Evolutionary conservation across 768 basidiomycete species (phyloP).

Genomic region (Lyophyllum decastes): DNA sequence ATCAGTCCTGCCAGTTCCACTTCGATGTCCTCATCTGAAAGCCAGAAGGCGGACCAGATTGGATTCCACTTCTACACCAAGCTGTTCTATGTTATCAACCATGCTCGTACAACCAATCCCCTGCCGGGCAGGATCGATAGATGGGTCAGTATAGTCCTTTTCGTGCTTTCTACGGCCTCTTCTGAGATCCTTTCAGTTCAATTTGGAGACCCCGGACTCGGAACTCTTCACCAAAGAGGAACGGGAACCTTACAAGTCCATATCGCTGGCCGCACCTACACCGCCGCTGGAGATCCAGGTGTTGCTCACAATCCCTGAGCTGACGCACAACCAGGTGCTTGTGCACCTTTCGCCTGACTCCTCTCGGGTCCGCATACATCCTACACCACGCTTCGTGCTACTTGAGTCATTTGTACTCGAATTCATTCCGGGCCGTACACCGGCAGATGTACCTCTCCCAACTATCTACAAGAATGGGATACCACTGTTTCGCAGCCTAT

Average conservation of each 20-base stretch:
- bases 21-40: slow-evolving; percentile 39
- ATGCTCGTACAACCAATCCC: slow-evolving; percentile 64
- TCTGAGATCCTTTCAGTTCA: slow-evolving; percentile 56
- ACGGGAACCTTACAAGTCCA: slow-evolving; percentile 57
- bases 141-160: slow-evolving; percentile 59
- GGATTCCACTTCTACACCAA: slow-evolving; percentile 83
- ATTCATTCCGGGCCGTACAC: slow-evolving; percentile 34
- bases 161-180: not conserved
- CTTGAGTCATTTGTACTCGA: slow-evolving; percentile 71
- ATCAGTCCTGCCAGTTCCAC: not conserved
- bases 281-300: slow-evolving; percentile 70
- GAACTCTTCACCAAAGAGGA: slow-evolving; percentile 66
- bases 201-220: slow-evolving; percentile 76
- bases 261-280: slow-evolving; percentile 46
- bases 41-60: slow-evolving; percentile 81
- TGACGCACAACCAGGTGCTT: slow-evolving; percentile 69
- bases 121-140: slow-evolving; percentile 63
- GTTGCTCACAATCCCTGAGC: slow-evolving; percentile 67
- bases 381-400: slow-evolving; percentile 66
- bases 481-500: slow-evolving; percentile 77
- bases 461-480: slow-evolving; percentile 88
- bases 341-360: slow-evolving; percentile 63
- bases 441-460: slow-evolving; percentile 59
- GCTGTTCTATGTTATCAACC: slow-evolving; percentile 72
- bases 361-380: slow-evolving; percentile 65